These are phyloP conservation scores for Arabis alpina DNA, from an alignment of 345 rosid genomes.

Conservation along the genomic window DNA sequence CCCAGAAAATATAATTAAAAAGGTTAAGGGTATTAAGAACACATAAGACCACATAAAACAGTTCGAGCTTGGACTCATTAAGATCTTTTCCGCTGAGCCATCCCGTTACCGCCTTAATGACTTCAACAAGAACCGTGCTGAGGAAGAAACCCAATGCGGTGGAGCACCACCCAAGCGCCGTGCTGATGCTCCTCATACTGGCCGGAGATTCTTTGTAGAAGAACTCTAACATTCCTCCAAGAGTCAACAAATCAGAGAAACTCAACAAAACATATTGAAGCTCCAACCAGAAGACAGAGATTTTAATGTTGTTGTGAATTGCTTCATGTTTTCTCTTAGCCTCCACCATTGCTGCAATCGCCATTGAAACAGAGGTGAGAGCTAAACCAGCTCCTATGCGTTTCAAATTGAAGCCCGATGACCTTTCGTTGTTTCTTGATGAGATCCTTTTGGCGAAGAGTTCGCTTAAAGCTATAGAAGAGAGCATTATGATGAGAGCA, in stretches of 20 bases:
- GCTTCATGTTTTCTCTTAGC: constrained; percentile 45
- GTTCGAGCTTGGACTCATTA: constrained; percentile 50
- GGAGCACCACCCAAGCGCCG: constrained; percentile 65
- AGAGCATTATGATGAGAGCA: constrained; percentile 52
- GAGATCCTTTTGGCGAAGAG: constrained; percentile 1
- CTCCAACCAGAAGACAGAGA: constrained; percentile 63
- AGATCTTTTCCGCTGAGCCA: constrained; percentile 58
- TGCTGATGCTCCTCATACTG: constrained; percentile 56
- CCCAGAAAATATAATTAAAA: constrained; percentile 46
- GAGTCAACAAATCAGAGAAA: constrained; percentile 59
- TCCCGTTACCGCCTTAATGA: constrained; percentile 45
- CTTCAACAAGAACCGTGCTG: constrained; percentile 51
- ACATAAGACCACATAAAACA: constrained; percentile 51
- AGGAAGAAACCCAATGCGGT: constrained; percentile 60
- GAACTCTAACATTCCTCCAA: constrained; percentile 71
- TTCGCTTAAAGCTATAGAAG: constrained; percentile 53
- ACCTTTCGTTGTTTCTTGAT: constrained; percentile 1
- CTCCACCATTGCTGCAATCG: constrained; percentile 54
- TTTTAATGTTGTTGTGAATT: constrained; percentile 8
- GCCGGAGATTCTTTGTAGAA: constrained; percentile 61
- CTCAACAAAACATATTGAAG: constrained; percentile 58
- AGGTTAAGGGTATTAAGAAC: constrained; percentile 56
- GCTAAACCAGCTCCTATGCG: constrained; percentile 59
- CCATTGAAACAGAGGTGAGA: constrained; percentile 58
- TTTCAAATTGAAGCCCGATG: constrained; percentile 45